Evolutionary conservation across 495 filamentous ascomycete species (phyloP), one percentile per base, ranked within the genome.

Genomic region (Bathelium albidoporum): DNA sequence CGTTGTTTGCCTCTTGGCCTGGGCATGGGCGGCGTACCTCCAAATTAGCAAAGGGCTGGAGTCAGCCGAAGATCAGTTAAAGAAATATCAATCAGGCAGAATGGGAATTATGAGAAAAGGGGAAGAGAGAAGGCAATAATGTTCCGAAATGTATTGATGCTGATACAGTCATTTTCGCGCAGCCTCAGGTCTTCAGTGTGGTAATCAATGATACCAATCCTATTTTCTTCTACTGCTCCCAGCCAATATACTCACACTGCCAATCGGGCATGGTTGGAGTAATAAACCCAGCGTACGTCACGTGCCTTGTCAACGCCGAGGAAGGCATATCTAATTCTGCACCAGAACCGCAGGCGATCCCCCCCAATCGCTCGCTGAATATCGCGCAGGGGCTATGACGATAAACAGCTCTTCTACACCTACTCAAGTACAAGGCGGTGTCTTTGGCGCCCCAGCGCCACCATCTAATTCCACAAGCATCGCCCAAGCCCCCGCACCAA

Each of bases 181-280:
- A 69, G 61, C 52, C 66, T 36, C 16, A 64, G 55, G 62, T 65
- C n/a, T 73, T 73, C 63, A 66, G 65, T 16, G 65, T 73, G 26
- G 68, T 53, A 1, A 67, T 73, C 26, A 64, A 64, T 7, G 62
- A 68, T 34, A 67, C 65, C 3, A 64, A 70, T 44, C 71, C 71
- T 10, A 65, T 73, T 53, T 73, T 68, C 67, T 67, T 71, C 41
- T 73, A 73, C 69, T 73, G 71, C 65, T 44, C 69, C 28, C 62
- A 66, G 26, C 39, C 39, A 41, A 28, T 61, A 12, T 44, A 44
- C 36, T 61, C 59, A 32, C 71, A 73, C 59, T 73, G 71, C 45
- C 58, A 64, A 14, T 39, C 59, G 4, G 71, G 71, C 16, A 73
- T 73, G 71, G 69, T 71, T 32, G 65, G 62, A 32, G 69, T 66